A percentile compares a stretch with the other conserved stretches of the same genome.
Conservation (phyloP, 2,329 filamentous ascomycete species). For the Macrophomina phaseolina region DNA sequence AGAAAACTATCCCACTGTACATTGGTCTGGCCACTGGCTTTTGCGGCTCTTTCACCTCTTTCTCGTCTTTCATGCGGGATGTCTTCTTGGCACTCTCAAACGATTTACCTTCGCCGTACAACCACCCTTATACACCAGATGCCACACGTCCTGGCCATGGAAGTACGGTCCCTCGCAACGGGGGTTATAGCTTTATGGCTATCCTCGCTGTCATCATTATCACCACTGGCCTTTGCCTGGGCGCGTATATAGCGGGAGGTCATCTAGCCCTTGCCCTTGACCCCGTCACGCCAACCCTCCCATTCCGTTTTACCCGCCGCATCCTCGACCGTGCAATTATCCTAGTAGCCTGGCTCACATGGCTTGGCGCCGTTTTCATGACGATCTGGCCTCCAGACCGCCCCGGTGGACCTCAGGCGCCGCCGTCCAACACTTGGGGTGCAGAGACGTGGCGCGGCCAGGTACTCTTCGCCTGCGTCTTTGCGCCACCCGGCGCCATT, state of each 20-base stretch:
- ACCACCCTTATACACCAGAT: slow-evolving; percentile 41
- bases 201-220: slow-evolving; percentile 75
- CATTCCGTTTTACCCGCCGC: slow-evolving; percentile 62
- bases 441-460: slow-evolving; percentile 74
- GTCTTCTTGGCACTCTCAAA: slow-evolving; percentile 81
- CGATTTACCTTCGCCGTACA: slow-evolving; percentile 63
- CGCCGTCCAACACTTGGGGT: slow-evolving; percentile 35
- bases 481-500: slow-evolving; percentile 81
- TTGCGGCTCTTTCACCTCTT: slow-evolving; percentile 88
- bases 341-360: slow-evolving; percentile 72
- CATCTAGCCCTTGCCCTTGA: slow-evolving; percentile 73
- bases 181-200: slow-evolving; percentile 84
- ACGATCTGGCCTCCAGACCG: slow-evolving; percentile 72
- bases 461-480: slow-evolving; percentile 77
- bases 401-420: slow-evolving; percentile 29
- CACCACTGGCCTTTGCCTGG: slow-evolving; percentile 73
- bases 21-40: slow-evolving; percentile 86
- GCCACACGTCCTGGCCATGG: slow-evolving; percentile 38
- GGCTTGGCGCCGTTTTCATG: slow-evolving; percentile 78
- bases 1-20: slow-evolving; percentile 88
- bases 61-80: slow-evolving; percentile 84
- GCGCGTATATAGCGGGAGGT: slow-evolving; percentile 72
- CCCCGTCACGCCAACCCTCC: slow-evolving; percentile 64
- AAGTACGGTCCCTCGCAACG: slow-evolving; percentile 59
- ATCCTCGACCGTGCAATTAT: slow-evolving; percentile 69